These are phyloP conservation scores for Perilla frutescens DNA, from an alignment of 257 asterid genomes.

Conservation along the genomic window DNA sequence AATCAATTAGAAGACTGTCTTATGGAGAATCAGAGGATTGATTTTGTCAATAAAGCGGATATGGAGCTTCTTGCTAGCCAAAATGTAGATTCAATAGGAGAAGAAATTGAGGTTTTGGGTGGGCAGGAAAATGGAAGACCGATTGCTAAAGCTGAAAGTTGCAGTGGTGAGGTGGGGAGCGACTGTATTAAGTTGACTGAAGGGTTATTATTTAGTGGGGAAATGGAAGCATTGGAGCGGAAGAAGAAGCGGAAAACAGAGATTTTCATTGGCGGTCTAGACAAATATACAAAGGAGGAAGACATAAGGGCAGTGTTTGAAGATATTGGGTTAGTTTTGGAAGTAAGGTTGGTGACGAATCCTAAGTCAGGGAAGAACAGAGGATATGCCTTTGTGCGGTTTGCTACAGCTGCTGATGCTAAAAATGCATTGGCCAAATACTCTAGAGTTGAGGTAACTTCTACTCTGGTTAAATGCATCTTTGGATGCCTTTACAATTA, in stretches of 20 bases:
- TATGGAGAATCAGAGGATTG: conserved; percentile 29
- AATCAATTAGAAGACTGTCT: conserved; percentile 22
- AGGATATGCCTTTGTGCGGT: conserved; percentile 74
- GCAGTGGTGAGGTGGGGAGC: conserved; percentile 37
- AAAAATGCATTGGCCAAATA: conserved; percentile 60
- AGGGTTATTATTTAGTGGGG: conserved; percentile 48
- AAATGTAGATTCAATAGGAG: conserved; percentile 33
- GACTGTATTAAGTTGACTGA: conserved; percentile 40
- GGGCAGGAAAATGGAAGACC: conserved; percentile 32
- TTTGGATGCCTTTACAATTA: not conserved
- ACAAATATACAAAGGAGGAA: conserved; percentile 54
- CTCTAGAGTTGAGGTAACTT: conserved; percentile 64
- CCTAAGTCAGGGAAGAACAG: conserved; percentile 57
- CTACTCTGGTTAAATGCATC: conserved; percentile 7
- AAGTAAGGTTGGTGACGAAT: conserved; percentile 59
- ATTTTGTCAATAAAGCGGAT: conserved; percentile 19
- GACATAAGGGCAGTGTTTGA: conserved; percentile 64
- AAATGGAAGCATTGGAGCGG: conserved; percentile 49
- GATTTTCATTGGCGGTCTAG: conserved; percentile 74
- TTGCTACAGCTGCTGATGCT: conserved; percentile 71
- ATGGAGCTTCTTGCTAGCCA: conserved; percentile 20
- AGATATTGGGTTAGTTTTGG: conserved; percentile 54
- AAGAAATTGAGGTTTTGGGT: conserved; percentile 24
- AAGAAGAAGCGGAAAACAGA: conserved; percentile 55
- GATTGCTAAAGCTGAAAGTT: conserved; percentile 29